A percentile compares a stretch with the other conserved stretches of the same genome.
Conservation (phyloP, 306 rosid species). For the Cucumis melo region DNA sequence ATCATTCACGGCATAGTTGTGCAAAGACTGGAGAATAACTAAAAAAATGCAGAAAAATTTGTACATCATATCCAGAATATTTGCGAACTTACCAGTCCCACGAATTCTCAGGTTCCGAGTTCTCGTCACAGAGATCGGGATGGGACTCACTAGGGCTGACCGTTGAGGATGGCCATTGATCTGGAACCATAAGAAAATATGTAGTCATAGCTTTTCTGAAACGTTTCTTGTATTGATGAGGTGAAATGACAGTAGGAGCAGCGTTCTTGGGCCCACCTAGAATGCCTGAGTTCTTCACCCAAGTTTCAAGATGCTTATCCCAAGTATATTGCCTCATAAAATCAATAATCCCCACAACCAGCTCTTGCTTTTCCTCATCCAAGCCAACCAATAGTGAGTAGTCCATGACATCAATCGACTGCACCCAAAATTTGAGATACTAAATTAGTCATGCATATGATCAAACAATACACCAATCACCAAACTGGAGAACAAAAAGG, state of each 20-base stretch:
- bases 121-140: slow-evolving; percentile 56
- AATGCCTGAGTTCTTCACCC: slow-evolving; percentile 94
- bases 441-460: not conserved
- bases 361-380: slow-evolving; percentile 83
- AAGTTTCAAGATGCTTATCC: slow-evolving; percentile 98
- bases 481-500: not conserved
- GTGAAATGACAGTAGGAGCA: slow-evolving; percentile 86
- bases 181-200: slow-evolving; percentile 94
- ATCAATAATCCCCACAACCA: slow-evolving; percentile 93
- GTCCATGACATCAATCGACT: slow-evolving; percentile 94
- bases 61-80: not conserved
- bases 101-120: slow-evolving; percentile 22
- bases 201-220: slow-evolving; percentile 96
- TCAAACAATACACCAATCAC: not conserved
- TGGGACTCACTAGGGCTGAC: slow-evolving; percentile 42
- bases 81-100: slow-evolving; percentile 1
- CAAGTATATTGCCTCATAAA: slow-evolving; percentile 98
- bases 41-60: not conserved
- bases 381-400: slow-evolving; percentile 88
- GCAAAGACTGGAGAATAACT: not conserved
- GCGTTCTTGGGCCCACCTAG: slow-evolving; percentile 92
- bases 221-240: slow-evolving; percentile 86
- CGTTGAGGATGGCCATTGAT: slow-evolving; percentile 78
- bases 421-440: slow-evolving; percentile 17
- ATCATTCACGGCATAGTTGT: not conserved